phyloP scores from a whole-genome alignment of 1,284 basidiomycete species.

The Trametes sp. region DNA sequence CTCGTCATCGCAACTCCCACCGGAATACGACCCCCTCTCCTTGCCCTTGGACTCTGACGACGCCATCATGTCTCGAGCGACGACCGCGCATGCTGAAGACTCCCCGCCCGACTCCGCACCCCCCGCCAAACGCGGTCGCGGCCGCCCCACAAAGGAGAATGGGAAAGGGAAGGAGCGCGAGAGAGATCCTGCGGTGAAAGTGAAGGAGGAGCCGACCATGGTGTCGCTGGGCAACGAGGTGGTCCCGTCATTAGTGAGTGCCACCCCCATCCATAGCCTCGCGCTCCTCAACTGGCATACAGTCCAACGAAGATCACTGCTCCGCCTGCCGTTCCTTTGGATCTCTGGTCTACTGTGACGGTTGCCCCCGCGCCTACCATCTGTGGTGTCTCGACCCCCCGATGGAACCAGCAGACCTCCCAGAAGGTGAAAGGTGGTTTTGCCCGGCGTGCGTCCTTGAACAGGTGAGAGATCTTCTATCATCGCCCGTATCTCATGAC shows the following conservation, averaged over 20 bases:
- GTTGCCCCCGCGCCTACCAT: conserved; percentile 96
- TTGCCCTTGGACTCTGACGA: conserved; percentile 59
- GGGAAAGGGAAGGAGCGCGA: conserved; percentile 78
- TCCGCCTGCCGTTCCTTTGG: conserved; percentile 88
- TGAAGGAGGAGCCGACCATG: conserved; percentile 75
- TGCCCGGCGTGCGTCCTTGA: conserved; percentile 80
- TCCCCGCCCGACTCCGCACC: conserved; percentile 21
- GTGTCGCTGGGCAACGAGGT: conserved; percentile 34
- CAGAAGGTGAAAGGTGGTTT: conserved; percentile 92
- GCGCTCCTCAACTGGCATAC: conserved; percentile 25
- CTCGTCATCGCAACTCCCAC: conserved; percentile 47
- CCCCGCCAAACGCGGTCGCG: conserved; percentile 22
- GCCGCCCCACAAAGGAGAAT: conserved; percentile 48
- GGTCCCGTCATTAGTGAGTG: conserved; percentile 39
- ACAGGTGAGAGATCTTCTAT: conserved; percentile 57
- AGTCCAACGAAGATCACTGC: conserved; percentile 95
- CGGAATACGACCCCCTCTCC: conserved; percentile 50
- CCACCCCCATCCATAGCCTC: neutral
- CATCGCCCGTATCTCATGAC: conserved; percentile 20
- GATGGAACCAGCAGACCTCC: conserved; percentile 85
- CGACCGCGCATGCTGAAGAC: conserved; percentile 48
- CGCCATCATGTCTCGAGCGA: conserved; percentile 60
- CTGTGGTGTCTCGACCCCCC: conserved; percentile 97
- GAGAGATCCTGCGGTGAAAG: conserved; percentile 58
- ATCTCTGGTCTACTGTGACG: conserved; percentile 93